Percentiles rank a stretch among this genome's conserved stretches.
These are phyloP conservation scores for Sarocladium kiliense DNA, from an alignment of 2,329 filamentous ascomycete genomes.

Conservation along the genomic window DNA sequence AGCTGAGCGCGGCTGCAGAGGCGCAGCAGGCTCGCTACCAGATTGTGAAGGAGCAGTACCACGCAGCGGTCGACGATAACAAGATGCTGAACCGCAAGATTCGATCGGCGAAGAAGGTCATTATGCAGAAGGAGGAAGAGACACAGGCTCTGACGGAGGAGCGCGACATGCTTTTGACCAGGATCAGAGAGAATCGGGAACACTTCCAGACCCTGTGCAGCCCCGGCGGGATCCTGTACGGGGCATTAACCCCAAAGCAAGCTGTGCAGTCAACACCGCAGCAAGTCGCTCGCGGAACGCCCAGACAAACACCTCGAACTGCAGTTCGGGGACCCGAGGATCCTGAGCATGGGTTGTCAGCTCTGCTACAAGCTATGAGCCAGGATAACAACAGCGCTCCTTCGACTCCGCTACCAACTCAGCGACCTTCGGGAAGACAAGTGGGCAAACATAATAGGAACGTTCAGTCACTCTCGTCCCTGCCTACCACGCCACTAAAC, in stretches of 20 bases:
- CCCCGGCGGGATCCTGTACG: conserved; percentile 63
- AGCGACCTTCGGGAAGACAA: conserved; percentile 41
- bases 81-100: conserved; percentile 58
- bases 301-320: conserved; percentile 45
- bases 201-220: conserved; percentile 77
- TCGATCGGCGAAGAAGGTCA: conserved; percentile 69
- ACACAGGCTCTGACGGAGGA: conserved; percentile 67
- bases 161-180: conserved; percentile 69
- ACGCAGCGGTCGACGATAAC: conserved; percentile 63
- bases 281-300: conserved; percentile 35
- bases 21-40: conserved; percentile 49
- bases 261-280: conserved; percentile 40
- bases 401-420: conserved; percentile 56
- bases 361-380: conserved; percentile 74
- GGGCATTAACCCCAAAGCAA: conserved; percentile 54
- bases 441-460: conserved; percentile 65
- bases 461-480: conserved; percentile 76
- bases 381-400: conserved; percentile 65
- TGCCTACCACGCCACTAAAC: conserved; percentile 69
- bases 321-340: conserved; percentile 38
- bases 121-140: conserved; percentile 73
- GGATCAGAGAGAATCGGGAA: conserved; percentile 85
- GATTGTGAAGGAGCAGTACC: conserved; percentile 62
- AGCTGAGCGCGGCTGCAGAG: conserved; percentile 47
- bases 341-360: conserved; percentile 64